Evolutionary conservation across 2,329 filamentous ascomycete genomes (phyloP).

Genomic region (Parastagonospora avenae): DNA sequence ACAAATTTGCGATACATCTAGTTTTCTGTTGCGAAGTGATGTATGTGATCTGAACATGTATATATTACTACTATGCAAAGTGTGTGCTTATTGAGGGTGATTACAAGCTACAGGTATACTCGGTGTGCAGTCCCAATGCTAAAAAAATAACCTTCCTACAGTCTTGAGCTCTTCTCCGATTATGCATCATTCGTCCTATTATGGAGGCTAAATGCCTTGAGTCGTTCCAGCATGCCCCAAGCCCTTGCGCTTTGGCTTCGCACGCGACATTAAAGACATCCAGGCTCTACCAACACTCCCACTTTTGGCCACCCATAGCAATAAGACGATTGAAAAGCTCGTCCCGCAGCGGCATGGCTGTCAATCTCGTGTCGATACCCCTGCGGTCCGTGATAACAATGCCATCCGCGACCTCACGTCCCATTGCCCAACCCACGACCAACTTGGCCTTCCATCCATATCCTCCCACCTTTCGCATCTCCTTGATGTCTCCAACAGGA

Average conservation of each 20-base stretch:
- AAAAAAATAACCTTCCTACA: not conserved
- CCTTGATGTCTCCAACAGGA: conserved; percentile 70
- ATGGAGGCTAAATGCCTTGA: not conserved
- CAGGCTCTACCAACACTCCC: conserved; percentile 70
- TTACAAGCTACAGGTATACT: conserved; percentile 5
- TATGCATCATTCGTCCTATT: too few species aligned
- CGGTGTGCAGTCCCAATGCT: conserved; percentile 1
- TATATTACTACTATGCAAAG: not conserved
- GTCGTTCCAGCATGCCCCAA: not conserved
- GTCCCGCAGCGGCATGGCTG: conserved; percentile 73
- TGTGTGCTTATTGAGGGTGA: not conserved
- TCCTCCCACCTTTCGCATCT: conserved; percentile 79
- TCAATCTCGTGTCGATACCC: conserved; percentile 66
- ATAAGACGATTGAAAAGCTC: conserved; percentile 81
- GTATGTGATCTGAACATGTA: not conserved
- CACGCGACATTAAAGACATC: not conserved
- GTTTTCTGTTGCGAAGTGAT: not conserved
- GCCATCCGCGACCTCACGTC: conserved; percentile 75
- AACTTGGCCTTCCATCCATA: conserved; percentile 85
- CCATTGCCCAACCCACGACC: conserved; percentile 78
- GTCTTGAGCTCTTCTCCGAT: not conserved
- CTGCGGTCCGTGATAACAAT: conserved; percentile 67
- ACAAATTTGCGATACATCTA: not conserved
- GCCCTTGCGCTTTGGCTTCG: too few species aligned
- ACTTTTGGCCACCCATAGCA: conserved; percentile 80